Base-by-base conservation (phyloP, 768 basidiomycete species). In the Flagelloscypha sp. region DNA sequence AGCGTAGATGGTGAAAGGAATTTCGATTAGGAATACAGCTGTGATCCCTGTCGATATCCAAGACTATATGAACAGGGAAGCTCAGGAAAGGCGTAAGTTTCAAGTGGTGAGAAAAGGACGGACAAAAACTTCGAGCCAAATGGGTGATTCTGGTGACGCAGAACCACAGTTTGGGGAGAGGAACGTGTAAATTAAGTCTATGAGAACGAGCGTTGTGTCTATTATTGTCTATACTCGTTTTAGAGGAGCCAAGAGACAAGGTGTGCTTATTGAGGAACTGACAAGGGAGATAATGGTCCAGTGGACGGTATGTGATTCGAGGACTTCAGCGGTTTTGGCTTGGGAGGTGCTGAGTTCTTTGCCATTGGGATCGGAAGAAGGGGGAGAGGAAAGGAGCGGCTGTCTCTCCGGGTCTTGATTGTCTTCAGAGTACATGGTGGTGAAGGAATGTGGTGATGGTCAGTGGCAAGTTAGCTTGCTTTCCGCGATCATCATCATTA, bases 1-100 rank as follows among this genome's bases (percentile, higher is more conserved):
- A 0, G 79, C 71, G 72, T 74, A 85, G 9, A 83, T 38, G 2
- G 73, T 59, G 30, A 84, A 40, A 2, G 85, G 81, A 34, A 89
- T 82, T 74, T 89, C 87, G 41, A 78, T 18, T 21, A 89, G 52
- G 69, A 89, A 88, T 51, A 84, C 49, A 4, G 72, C 68, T 38
- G 79, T 84, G 33, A 89, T 87, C 29, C 40, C 50, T 31, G 8
- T 8, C 30, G 25, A 27, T 9, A 9, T 27, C 9, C 25, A 13
- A 9, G 9, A 27, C 25, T 9, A 9, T 13, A 27, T 9, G 13
- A 27, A 27, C 25, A 13, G 9, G 25, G 25, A 9, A 13, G 9
- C 25, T 13, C 9, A 27, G 25, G 9, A 27, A 9, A 27, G 9
- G 9, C 9, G 25, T 13, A 27, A 9, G 13, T 13, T 27, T 9